Evolutionary conservation across 1,284 basidiomycete genomes (phyloP).

Genomic region (Trichosporon coremiiforme): DNA sequence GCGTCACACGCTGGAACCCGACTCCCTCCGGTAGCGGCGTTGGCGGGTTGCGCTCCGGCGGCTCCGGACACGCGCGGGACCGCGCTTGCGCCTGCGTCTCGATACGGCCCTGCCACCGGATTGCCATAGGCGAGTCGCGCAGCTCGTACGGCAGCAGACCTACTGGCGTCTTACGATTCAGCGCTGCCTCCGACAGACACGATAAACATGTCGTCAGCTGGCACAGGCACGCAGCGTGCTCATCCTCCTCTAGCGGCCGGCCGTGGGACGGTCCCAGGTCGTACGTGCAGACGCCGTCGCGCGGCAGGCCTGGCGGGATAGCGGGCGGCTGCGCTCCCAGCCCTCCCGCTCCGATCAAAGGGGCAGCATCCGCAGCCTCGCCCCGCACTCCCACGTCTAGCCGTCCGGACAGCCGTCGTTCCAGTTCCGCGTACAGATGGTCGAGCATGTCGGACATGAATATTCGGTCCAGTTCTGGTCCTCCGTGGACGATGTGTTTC

Average conservation of each 20-base stretch:
- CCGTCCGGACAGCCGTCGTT: constrained; percentile 45
- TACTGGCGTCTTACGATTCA: constrained; percentile 42
- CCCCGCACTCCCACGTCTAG: constrained; percentile 28
- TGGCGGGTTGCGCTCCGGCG: constrained; percentile 15
- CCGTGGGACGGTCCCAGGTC: constrained; percentile 35
- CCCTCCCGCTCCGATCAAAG: constrained; percentile 32
- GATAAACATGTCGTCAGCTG: constrained; percentile 47
- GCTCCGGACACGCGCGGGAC: constrained; percentile 29
- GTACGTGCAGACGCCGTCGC: constrained; percentile 32
- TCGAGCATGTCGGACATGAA: constrained; percentile 54
- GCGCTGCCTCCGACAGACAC: constrained; percentile 42
- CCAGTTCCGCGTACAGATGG: constrained; percentile 50
- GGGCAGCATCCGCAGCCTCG: constrained; percentile 26
- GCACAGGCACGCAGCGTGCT: constrained; percentile 50
- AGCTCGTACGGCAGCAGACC: constrained; percentile 45
- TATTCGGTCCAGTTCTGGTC: constrained; percentile 47
- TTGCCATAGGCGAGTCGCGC: constrained; percentile 28
- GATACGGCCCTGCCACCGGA: constrained; percentile 44
- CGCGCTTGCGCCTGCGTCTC: constrained; percentile 43
- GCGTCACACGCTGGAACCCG: constrained; percentile 48
- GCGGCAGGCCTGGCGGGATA: constrained; percentile 25
- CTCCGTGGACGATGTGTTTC: constrained; percentile 54
- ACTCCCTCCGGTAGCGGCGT: constrained; percentile 38
- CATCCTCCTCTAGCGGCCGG: constrained; percentile 33
- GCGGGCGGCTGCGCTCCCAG: constrained; percentile 30